Base-by-base conservation (phyloP, 805 yeast species). In the Ogataea henricii region DNA sequence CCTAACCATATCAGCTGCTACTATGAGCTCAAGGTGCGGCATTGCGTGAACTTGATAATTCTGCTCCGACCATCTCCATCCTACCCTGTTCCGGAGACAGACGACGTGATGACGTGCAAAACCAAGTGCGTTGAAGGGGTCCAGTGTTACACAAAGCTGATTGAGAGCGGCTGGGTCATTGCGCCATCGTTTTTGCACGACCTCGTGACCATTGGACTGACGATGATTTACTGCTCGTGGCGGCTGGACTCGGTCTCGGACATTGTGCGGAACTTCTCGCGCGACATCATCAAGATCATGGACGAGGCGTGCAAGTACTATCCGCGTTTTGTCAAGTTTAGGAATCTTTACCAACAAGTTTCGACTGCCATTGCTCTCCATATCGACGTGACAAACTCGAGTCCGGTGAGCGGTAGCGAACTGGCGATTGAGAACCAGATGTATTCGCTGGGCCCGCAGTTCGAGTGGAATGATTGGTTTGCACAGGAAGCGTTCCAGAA, bases 181-280 rank as follows among this genome's bases (percentile, higher is more conserved):
- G 52, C 50, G 4, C 57, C 60, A 3, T 40, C 47, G 14, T 52
- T 55, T 38, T 33, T 59, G 10, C 56, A 59, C 40, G 63, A 59
- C 37, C 34, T 56, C 3, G 54, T 55, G 7, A 52, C 54, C 4
- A 43, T 53, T 18, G 60, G 63, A 2, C 46, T 58, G 6, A 52
- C 62, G 0, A 56, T 58, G 55, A 46, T 60, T 12, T 60, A 58
- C 35, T 58, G 64, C 25, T 57, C 57, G 16, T 60, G 63, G 63
- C 51, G 60, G 35, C 18, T 55, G 2, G 64, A 60, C 20, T 18
- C 46, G 5, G 40, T 49, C 26, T 49, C 63, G 3, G 43, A 20
- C 17, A 44, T 43, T 10, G 46, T 58, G 9, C 45, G 50, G 17
- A 27, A 40, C 6, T 54, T 58, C 32, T 55, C 62, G 0, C 2